Conservation (phyloP, 495 filamentous ascomycete genomes). For the Daldinia grandis region DNA sequence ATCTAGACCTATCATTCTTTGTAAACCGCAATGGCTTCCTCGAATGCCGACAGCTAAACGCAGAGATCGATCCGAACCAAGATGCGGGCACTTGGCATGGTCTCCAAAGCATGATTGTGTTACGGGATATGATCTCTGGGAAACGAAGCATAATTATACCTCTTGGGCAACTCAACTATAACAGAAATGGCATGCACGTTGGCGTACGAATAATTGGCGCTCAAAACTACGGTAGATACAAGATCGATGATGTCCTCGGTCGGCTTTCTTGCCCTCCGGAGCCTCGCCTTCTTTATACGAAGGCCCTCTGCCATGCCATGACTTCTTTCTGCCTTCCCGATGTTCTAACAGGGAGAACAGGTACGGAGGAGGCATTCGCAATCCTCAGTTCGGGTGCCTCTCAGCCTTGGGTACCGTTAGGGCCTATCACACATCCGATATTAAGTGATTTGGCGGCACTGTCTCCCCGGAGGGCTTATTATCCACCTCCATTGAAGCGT, state of each 20-base stretch:
- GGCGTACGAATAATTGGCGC: conserved; percentile 28
- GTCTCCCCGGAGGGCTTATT: conserved; percentile 62
- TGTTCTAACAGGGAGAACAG: conserved; percentile 63
- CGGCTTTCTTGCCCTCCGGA: conserved; percentile 58
- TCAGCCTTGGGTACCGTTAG: conserved; percentile 51
- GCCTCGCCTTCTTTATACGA: conserved; percentile 56
- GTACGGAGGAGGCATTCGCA: conserved; percentile 65
- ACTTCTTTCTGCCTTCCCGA: conserved; percentile 69
- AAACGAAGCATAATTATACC: conserved; percentile 52
- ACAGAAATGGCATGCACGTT: conserved; percentile 47
- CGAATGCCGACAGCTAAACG: conserved; percentile 53
- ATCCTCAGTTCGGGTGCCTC: conserved; percentile 61
- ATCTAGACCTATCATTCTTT: conserved; percentile 52
- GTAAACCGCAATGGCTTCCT: conserved; percentile 48
- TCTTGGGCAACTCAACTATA: conserved; percentile 29
- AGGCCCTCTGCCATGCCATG: conserved; percentile 65
- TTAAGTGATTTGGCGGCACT: conserved; percentile 54
- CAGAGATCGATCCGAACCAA: conserved; percentile 61
- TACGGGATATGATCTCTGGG: conserved; percentile 48
- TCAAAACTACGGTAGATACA: conserved; percentile 52
- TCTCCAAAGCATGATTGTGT: conserved; percentile 55
- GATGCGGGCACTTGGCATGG: conserved; percentile 62
- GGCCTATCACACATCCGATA: conserved; percentile 20
- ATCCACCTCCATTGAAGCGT: conserved; percentile 59
- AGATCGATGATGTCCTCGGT: conserved; percentile 59